Percentiles rank a stretch among this genome's conserved stretches.
phyloP scores from a whole-genome alignment of 2,329 filamentous ascomycete species.

The Geosmithia flava region DNA sequence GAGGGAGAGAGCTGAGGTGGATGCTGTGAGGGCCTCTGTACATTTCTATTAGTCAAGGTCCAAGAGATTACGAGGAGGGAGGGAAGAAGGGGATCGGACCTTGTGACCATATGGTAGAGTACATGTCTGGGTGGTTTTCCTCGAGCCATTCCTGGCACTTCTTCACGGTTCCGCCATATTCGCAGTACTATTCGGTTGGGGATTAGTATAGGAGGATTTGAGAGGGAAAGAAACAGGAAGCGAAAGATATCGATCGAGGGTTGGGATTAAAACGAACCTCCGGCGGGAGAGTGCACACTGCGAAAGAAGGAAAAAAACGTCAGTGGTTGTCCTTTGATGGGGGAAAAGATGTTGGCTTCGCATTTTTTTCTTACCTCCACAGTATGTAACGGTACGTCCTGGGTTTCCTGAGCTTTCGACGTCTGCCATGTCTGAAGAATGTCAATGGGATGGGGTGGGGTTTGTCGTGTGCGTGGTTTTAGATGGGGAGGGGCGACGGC shows the following conservation, averaged over 20 bases:
- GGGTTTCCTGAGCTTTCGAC: conserved; percentile 36
- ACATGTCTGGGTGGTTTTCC: conserved; percentile 60
- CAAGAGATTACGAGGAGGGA: not conserved
- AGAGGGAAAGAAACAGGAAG: too few relatives aligned
- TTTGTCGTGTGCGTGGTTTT: not conserved
- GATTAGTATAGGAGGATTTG: not conserved
- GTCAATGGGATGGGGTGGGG: not conserved
- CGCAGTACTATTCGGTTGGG: conserved; percentile 66
- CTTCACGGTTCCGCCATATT: conserved; percentile 91
- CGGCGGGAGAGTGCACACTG: conserved; percentile 53
- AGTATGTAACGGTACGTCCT: conserved; percentile 40
- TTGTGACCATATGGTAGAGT: conserved; percentile 72
- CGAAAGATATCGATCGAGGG: too few relatives aligned
- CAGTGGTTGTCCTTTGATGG: not conserved
- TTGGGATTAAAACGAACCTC: conserved; percentile 33
- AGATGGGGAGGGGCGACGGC: too few relatives aligned
- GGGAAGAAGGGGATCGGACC: conserved; percentile 35
- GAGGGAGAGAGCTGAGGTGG: conserved; percentile 74
- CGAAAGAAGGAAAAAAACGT: not conserved
- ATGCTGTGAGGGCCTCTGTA: conserved; percentile 67
- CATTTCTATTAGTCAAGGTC: not conserved
- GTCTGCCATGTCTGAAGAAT: conserved; percentile 35
- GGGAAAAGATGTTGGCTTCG: not conserved
- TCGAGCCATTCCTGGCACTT: conserved; percentile 97
- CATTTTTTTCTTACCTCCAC: conserved; percentile 34